Evolutionary conservation across 495 filamentous ascomycete species (phyloP).

Genomic region (Neurospora sublineolata): DNA sequence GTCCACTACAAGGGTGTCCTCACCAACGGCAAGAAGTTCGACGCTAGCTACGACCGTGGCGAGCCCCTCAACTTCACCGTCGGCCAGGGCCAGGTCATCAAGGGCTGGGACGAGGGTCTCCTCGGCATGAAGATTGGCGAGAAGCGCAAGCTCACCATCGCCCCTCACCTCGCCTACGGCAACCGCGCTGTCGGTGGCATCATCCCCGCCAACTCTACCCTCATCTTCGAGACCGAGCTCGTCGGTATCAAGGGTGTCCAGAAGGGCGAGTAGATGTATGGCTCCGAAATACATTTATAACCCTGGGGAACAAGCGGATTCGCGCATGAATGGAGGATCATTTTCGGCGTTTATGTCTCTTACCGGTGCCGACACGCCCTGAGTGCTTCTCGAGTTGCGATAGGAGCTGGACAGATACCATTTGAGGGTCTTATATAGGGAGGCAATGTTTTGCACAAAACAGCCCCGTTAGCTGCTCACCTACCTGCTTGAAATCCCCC

Average conservation of each 20-base stretch:
- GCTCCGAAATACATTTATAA: not conserved
- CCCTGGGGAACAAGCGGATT: not conserved
- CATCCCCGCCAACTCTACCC: conserved; percentile 22
- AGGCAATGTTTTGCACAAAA: not conserved
- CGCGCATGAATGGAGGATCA: not conserved
- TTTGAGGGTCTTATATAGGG: not conserved
- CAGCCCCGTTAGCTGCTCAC: not conserved
- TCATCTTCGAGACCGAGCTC: conserved; percentile 75
- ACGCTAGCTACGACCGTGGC: conserved; percentile 47
- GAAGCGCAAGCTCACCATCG: conserved; percentile 64
- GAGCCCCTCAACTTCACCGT: conserved; percentile 58
- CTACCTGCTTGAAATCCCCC: not conserved
- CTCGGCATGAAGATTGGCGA: conserved; percentile 86
- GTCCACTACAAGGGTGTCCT: conserved; percentile 26
- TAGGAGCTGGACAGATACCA: not conserved
- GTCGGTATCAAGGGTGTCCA: conserved; percentile 61
- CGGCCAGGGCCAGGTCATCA: conserved; percentile 64
- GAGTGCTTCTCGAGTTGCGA: not conserved
- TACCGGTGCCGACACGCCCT: not conserved
- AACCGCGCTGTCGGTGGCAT: conserved; percentile 53
- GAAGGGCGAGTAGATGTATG: conserved; percentile 9
- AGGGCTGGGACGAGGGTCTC: conserved; percentile 76
- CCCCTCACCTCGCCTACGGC: conserved; percentile 66
- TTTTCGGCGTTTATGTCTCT: not conserved
- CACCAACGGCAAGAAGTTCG: conserved; percentile 23